These are phyloP conservation scores for Phytophthora pseudosyringae DNA, from an alignment of 352 stramenopile genomes.

Conservation along the genomic window DNA sequence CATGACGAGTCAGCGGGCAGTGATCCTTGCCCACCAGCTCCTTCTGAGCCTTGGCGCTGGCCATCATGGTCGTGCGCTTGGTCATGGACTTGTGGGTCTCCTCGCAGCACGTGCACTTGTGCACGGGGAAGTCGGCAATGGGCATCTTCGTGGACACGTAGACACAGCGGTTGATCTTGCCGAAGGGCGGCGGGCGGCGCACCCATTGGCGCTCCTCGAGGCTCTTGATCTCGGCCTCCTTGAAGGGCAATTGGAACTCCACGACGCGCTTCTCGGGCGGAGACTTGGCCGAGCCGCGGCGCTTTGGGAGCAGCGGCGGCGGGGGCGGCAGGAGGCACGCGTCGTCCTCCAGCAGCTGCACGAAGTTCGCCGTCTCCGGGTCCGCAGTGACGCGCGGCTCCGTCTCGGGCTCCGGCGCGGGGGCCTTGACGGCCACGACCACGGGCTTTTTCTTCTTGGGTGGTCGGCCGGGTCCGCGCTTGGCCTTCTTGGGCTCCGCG, in stretches of 20 bases:
- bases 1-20: constrained; percentile 4
- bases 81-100: constrained; percentile 56
- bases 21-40: constrained; percentile 15
- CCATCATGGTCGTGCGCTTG: constrained; percentile 62
- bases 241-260: constrained; percentile 50
- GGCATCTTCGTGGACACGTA: constrained; percentile 72
- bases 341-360: constrained; percentile 41
- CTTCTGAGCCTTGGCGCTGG: constrained; percentile 43
- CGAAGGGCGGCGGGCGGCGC: constrained; percentile 63
- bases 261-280: constrained; percentile 17
- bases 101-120: constrained; percentile 80
- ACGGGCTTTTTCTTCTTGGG: constrained; percentile 29
- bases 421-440: not conserved
- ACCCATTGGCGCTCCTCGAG: constrained; percentile 57
- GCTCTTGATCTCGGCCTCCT: constrained; percentile 38
- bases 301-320: constrained; percentile 12
- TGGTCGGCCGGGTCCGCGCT: constrained; percentile 16
- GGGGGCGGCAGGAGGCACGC: constrained; percentile 18
- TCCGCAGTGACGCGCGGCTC: constrained; percentile 10
- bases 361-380: constrained; percentile 36
- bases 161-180: constrained; percentile 75
- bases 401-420: constrained; percentile 1
- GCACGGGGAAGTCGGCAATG: constrained; percentile 59
- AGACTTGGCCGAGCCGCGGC: constrained; percentile 1
- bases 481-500: constrained; percentile 15